Evolutionary conservation across 2,329 filamentous ascomycete genomes (phyloP).

Genomic region (Beauveria medogensis): DNA sequence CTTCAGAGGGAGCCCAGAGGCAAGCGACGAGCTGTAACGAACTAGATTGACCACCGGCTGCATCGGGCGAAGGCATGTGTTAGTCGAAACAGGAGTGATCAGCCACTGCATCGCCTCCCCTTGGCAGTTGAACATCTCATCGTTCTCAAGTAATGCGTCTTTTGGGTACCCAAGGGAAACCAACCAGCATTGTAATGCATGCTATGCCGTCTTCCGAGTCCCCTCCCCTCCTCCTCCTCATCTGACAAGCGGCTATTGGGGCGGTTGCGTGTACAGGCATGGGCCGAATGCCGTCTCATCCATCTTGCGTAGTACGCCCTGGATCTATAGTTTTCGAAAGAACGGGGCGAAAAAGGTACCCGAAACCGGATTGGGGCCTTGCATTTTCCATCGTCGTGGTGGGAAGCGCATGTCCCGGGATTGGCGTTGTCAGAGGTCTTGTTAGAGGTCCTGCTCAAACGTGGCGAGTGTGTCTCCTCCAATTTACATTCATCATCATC

Average conservation of each 20-base stretch:
- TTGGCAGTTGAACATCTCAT: conserved; percentile 1
- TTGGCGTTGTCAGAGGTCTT: conserved; percentile 3
- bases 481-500: background rate
- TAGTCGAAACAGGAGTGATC: conserved; percentile 10
- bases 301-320: background rate
- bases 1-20: background rate
- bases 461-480: background rate
- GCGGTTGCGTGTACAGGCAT: background rate
- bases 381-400: background rate
- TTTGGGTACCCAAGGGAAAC: background rate
- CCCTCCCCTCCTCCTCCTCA: background rate
- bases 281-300: background rate
- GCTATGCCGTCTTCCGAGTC: background rate
- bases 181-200: background rate
- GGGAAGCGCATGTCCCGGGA: background rate
- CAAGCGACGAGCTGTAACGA: conserved; percentile 2
- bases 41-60: background rate
- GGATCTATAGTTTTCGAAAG: conserved; percentile 1
- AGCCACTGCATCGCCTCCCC: conserved; percentile 3
- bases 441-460: conserved; percentile 5
- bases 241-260: background rate
- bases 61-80: background rate
- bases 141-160: background rate
- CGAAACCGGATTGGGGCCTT: background rate
- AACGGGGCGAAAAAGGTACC: background rate